Percentiles rank a stretch among this genome's conserved stretches.
Conservation (phyloP, 495 filamentous ascomycete species). For the Aspergillus haitiensis region DNA sequence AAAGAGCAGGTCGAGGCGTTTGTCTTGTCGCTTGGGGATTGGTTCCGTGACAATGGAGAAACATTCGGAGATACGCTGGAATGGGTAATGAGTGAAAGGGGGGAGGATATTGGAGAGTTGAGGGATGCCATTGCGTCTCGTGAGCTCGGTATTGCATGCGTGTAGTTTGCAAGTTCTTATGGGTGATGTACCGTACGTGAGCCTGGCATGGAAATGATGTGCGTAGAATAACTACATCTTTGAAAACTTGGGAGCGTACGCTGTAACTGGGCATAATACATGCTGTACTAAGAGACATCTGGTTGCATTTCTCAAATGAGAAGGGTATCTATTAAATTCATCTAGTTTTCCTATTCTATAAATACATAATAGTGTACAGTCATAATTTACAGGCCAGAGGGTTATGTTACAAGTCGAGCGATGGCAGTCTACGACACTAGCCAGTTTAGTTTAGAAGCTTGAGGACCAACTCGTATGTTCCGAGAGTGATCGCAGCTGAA, state of each 20-base stretch:
- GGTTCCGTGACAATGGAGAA: slow-evolving; percentile 66
- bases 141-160: slow-evolving; percentile 32
- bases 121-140: slow-evolving; percentile 31
- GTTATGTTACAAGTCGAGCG: too few relatives aligned
- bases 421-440: too few relatives aligned
- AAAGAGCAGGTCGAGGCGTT: slow-evolving; percentile 57
- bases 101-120: slow-evolving; percentile 37
- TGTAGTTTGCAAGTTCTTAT: slow-evolving; percentile 4
- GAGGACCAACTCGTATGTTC: slow-evolving; percentile 83
- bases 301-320: not conserved
- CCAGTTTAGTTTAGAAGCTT: slow-evolving; percentile 38
- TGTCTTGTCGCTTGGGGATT: slow-evolving; percentile 53
- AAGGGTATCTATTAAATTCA: slow-evolving; percentile 19
- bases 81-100: slow-evolving; percentile 47
- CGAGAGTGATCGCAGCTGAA: slow-evolving; percentile 87
- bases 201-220: too few relatives aligned
- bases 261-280: too few relatives aligned
- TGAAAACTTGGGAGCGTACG: too few relatives aligned
- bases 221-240: too few relatives aligned
- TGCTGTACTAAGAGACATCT: not conserved
- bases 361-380: slow-evolving; percentile 18
- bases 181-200: too few relatives aligned
- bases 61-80: slow-evolving; percentile 55
- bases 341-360: slow-evolving; percentile 17
- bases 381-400: not conserved